Evolutionary conservation across 2,329 filamentous ascomycete genomes (phyloP), one percentile per base, ranked within the genome.

Genomic region (Aspergillus sp.): DNA sequence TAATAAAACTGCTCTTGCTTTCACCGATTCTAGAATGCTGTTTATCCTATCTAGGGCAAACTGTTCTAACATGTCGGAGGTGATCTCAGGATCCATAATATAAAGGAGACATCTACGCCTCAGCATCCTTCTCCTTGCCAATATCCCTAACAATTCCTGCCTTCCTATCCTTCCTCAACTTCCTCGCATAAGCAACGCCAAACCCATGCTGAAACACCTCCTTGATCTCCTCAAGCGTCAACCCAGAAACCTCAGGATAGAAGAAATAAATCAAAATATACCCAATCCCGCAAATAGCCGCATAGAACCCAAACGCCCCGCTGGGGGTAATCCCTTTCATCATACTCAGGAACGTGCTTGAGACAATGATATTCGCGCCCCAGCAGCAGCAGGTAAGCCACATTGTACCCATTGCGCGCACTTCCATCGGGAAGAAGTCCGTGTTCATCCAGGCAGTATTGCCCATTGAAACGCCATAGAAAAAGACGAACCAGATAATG

Each of bases 221-320:
- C 78, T 80, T 59, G 21, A 67, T 62, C 55, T 67, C 67, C 33
- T 68, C 65, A 6, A 69, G 52, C 3, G 58, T 54, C 33, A 68
- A 52, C 0, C 65, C 66, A 1, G 64, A 64, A 2, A 67, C 64
- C 41, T 69, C 65, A 1, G 66, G 66, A 21, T 68, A 69, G 58
- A 65, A 68, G 51, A 64, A 64, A n/a, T 64, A 66, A 19, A 69
- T 61, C 61, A 62, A 64, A 12, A 81, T 52, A 66, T 75, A 80
- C 12, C 80, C 80, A 27, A 80, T 59, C 45, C 79, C 73, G 62
- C 79, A 82, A 35, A 83, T 79, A 0, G 70, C 78, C 0, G 79
- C 77, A 55, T 82, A 83, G 66, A 83, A 82, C 6, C 79, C 80
- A 59, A 83, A 84, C 0, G 80, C 76, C 1, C 81, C 80, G 2